Evolutionary conservation across 345 rosid genomes (phyloP), one percentile per base, ranked within the genome.

Genomic region (Salix exigua): DNA sequence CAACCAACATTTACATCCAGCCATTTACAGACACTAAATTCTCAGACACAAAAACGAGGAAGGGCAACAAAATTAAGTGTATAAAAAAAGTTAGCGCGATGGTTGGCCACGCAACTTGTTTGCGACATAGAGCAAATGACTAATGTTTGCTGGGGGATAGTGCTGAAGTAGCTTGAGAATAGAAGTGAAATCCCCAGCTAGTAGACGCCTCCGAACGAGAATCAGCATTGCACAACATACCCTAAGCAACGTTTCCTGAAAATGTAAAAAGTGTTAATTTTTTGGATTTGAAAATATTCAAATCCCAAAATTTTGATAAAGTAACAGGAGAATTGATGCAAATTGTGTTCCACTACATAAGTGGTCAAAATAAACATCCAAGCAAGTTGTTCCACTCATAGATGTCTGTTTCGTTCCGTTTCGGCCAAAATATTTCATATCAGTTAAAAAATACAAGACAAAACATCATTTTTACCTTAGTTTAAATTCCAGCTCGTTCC

Each of bases 181-280:
- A 23, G 93, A 87, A 23, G 97, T 93, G 86, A 93, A 93, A 77
- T 91, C 95, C 78, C 95, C 95, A 0, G 91, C 95, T 38, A 95
- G 89, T n/a, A 95, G 81, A 51, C 99, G 94, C 69, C 94, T 89
- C 69, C 99, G 81, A 28, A 96, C 73, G 2, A 96, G 88, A 81
- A 96, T 88, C 79, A 96, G 85, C 99, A 96, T 96, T 37, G 98
- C 98, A 53, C 99, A 96, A 82, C 98, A 96, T 80, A 96, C 74
- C 72, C 99, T 89, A 16, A 96, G 93, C 77, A 96, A 78, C 30
- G 97, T 92, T 60, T 93, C 99, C 99, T 96, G 92, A 85, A 86
- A 58, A 80, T 33, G 23, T 23, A 11, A 38, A 30, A 6, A 62
- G 7, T 40, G 42, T 48, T 60, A n/a, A 14, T 58, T 71, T 19